Percentiles rank a stretch among this genome's conserved stretches.
These are phyloP conservation scores for Platanus orientalis DNA, from an alignment of 164 flowering plant species.

Conservation along the genomic window DNA sequence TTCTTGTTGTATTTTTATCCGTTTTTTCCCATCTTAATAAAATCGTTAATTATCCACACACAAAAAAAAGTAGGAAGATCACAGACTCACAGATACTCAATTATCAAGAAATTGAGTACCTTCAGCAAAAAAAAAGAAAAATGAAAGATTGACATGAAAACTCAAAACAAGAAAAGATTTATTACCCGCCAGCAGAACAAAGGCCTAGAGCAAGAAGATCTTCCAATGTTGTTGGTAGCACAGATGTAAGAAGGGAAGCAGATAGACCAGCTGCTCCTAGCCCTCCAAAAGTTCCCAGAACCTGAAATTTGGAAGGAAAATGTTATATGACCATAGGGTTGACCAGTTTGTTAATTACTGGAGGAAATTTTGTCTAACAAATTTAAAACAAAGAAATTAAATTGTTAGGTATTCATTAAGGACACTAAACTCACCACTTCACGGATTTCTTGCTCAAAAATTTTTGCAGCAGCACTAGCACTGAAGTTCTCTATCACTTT, in stretches of 20 bases:
- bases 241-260: slow-evolving; percentile 90
- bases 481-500: slow-evolving; percentile 54
- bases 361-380: too few relatives aligned
- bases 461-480: slow-evolving; percentile 67
- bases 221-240: slow-evolving; percentile 79
- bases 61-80: too few relatives aligned
- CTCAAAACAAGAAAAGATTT: background rate
- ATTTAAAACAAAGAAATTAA: background rate
- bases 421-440: slow-evolving; percentile 65
- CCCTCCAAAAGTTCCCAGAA: slow-evolving; percentile 84
- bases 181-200: slow-evolving; percentile 96
- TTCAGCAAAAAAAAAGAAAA: too few relatives aligned
- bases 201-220: slow-evolving; percentile 97
- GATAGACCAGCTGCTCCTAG: slow-evolving; percentile 93
- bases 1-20: too few relatives aligned
- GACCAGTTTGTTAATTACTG: too few relatives aligned
- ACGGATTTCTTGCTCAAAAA: slow-evolving; percentile 83
- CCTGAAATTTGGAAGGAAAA: slow-evolving; percentile 31
- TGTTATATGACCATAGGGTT: background rate
- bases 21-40: too few relatives aligned
- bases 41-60: too few relatives aligned
- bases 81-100: too few relatives aligned
- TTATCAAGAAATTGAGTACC: too few relatives aligned
- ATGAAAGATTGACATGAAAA: too few relatives aligned
- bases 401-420: background rate